phyloP scores from a whole-genome alignment of 345 rosid genomes.

The Hypericum androsaemum region DNA sequence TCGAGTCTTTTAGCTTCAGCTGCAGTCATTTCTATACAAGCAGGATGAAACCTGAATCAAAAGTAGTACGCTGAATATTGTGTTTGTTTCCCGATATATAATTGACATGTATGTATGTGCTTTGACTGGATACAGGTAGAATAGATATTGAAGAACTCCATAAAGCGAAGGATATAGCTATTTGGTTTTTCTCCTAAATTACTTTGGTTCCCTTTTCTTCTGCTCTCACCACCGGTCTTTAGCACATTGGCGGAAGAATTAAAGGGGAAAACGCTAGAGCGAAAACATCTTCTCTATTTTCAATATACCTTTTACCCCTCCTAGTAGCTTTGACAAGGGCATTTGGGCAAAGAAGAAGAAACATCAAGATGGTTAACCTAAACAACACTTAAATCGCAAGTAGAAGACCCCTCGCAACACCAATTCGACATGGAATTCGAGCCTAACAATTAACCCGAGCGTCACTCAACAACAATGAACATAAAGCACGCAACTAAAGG shows the following conservation, averaged over 20 bases:
- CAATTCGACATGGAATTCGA: no score
- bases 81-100: slow-evolving; percentile 10
- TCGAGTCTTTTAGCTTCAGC: slow-evolving; percentile 81
- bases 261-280: no score
- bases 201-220: neutral
- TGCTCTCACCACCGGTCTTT: no score
- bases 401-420: no score
- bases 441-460: neutral
- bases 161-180: neutral
- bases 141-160: neutral
- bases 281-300: no score
- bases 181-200: no score
- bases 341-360: no score
- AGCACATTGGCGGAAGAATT: no score
- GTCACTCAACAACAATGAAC: neutral
- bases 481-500: neutral
- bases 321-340: no score
- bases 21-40: slow-evolving; percentile 77
- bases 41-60: slow-evolving; percentile 96
- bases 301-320: no score
- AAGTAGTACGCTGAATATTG: slow-evolving; percentile 26
- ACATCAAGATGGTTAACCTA: no score
- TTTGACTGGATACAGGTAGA: neutral
- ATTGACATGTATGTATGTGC: slow-evolving; percentile 7
- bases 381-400: no score